These are phyloP conservation scores for Xanthoconium purpureum DNA, from an alignment of 768 basidiomycete genomes.

Conservation along the genomic window DNA sequence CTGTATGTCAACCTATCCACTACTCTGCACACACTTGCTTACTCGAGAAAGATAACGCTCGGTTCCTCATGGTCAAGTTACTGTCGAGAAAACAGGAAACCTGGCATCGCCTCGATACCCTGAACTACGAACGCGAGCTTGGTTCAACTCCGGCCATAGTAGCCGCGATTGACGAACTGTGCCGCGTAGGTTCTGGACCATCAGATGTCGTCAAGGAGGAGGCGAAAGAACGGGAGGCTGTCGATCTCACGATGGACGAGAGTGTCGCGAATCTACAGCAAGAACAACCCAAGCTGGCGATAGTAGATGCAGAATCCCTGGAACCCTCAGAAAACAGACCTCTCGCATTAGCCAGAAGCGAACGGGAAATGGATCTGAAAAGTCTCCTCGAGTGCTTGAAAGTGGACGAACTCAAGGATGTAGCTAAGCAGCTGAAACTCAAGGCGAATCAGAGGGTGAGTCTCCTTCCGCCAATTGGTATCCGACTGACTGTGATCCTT, in stretches of 20 bases:
- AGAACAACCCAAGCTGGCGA: conserved; percentile 5
- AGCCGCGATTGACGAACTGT: conserved; percentile 45
- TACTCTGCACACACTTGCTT: background rate
- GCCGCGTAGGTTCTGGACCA: conserved; percentile 15
- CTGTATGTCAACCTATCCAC: conserved; percentile 39
- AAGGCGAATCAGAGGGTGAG: conserved; percentile 34
- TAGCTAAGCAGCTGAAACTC: conserved; percentile 46
- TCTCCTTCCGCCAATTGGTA: background rate
- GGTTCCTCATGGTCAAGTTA: conserved; percentile 62
- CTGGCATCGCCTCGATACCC: conserved; percentile 47
- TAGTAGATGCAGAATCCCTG: background rate
- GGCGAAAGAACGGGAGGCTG: conserved; percentile 28
- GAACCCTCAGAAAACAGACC: conserved; percentile 11
- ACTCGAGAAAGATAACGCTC: conserved; percentile 44
- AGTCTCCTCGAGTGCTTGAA: conserved; percentile 44
- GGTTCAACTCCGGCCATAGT: conserved; percentile 36
- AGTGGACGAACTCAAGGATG: conserved; percentile 40
- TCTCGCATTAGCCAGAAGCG: conserved; percentile 38
- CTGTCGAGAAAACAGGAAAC: conserved; percentile 56
- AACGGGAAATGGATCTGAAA: conserved; percentile 37
- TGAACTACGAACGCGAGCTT: conserved; percentile 45
- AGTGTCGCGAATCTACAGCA: background rate
- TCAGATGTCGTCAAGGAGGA: conserved; percentile 9
- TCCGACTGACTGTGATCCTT: background rate
- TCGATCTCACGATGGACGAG: conserved; percentile 38